Conservation (phyloP, 2,329 filamentous ascomycete genomes). For the Exophiala oligosperma region DNA sequence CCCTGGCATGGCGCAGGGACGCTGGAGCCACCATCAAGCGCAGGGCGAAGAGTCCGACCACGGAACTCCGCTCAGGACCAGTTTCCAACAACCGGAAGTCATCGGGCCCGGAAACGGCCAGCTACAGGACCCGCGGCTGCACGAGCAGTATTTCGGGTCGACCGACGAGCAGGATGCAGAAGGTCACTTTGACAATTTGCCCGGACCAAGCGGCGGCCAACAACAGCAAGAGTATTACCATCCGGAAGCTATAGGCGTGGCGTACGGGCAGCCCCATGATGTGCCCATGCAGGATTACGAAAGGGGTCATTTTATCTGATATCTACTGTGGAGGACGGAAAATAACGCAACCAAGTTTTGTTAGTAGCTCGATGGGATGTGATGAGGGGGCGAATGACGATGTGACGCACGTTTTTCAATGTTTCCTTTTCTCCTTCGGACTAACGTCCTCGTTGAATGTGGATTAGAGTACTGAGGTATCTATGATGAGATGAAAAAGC, state of each 20-base stretch:
- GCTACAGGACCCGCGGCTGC: slow-evolving; percentile 27
- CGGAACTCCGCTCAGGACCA: slow-evolving; percentile 23
- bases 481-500: too few relatives aligned
- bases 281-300: not conserved
- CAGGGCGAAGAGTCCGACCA: slow-evolving; percentile 2
- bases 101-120: slow-evolving; percentile 26
- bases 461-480: too few relatives aligned
- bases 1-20: slow-evolving; percentile 26
- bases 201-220: slow-evolving; percentile 9
- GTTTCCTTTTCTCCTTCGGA: not conserved
- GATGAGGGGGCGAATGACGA: not conserved
- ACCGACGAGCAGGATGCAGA: slow-evolving; percentile 13
- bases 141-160: slow-evolving; percentile 29
- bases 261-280: not conserved
- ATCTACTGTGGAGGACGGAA: not conserved
- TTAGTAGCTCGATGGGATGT: too few relatives aligned
- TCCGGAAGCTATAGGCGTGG: not conserved
- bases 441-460: not conserved
- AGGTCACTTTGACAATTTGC: not conserved
- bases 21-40: slow-evolving; percentile 12
- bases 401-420: not conserved
- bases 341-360: too few relatives aligned
- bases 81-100: slow-evolving; percentile 24
- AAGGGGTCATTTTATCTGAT: not conserved
- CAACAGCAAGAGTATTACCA: not conserved